A percentile compares a stretch with the other conserved stretches of the same genome.
These are phyloP conservation scores for Fusarium illudens DNA, from an alignment of 2,329 filamentous ascomycete genomes.

Conservation along the genomic window DNA sequence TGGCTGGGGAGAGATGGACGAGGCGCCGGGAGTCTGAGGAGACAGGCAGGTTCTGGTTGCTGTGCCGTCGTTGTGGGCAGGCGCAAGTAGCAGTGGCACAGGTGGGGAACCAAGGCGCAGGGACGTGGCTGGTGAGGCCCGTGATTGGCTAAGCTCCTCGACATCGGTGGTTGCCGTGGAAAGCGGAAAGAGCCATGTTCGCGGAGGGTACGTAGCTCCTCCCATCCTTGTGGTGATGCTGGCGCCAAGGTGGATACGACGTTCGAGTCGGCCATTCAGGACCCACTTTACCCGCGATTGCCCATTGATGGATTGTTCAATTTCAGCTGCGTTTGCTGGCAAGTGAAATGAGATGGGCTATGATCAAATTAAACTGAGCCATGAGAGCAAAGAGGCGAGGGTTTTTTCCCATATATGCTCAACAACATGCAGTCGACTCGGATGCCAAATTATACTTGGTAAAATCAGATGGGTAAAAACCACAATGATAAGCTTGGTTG, in stretches of 20 bases:
- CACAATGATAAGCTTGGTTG: too few relatives aligned
- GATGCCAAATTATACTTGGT: too few relatives aligned
- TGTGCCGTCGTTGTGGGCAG: constrained; percentile 36
- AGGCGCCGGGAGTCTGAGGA: constrained; percentile 20
- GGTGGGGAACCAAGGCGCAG: constrained; percentile 2
- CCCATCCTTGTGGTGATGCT: neutral
- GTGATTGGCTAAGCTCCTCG: constrained; percentile 13
- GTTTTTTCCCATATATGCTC: too few relatives aligned
- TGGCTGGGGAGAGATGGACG: constrained; percentile 9
- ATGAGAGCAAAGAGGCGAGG: neutral
- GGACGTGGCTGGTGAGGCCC: constrained; percentile 13
- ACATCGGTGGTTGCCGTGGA: constrained; percentile 25
- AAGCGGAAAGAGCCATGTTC: constrained; percentile 19
- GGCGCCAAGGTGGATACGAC: neutral
- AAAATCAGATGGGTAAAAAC: too few relatives aligned
- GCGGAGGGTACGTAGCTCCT: neutral
- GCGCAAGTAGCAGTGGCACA: constrained; percentile 10
- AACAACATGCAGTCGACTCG: too few relatives aligned
- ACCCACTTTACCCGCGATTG: neutral
- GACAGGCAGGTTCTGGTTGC: constrained; percentile 38
- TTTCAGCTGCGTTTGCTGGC: neutral
- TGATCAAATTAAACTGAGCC: neutral
- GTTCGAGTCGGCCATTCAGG: neutral
- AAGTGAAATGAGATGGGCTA: neutral
- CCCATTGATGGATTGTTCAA: neutral